Base-by-base conservation (phyloP, 495 filamentous ascomycete genomes). In the Lindgomyces ingoldianus region DNA sequence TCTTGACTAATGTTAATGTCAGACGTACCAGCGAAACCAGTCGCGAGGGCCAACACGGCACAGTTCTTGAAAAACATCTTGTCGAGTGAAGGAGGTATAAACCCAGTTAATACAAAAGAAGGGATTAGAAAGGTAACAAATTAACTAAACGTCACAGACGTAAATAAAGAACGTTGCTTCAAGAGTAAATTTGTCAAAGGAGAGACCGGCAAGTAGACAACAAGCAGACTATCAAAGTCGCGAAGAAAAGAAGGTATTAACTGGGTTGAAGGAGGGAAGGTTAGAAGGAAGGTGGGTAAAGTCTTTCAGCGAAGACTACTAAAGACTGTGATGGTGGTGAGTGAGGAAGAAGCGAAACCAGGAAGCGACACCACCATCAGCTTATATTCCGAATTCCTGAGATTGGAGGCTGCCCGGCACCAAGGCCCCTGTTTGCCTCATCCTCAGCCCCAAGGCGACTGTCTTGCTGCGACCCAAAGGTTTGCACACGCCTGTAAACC, bases 151-250 rank as follows among this genome's bases (percentile, higher is more conserved):
- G 62, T 70, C 67, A 57, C 67, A 70, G 67, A 70, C 68, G 62
- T 49, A 47, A 46, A 57, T n/a, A n/a, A n/a, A n/a, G n/a, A n/a
- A n/a, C n/a, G n/a, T n/a, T n/a, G n/a, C n/a, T n/a, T n/a, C n/a
- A 60, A 25, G 48, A 58, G 36, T 21, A 54, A 52, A 39, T 22
- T 52, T 22, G 4, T 51, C 3, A 29, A 54, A 10, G 30, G 36
- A 21, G 29, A 62, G 33, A 53, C 12, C 14, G 42, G 36, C 12
- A 19, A 69, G 46, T 49, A 36, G 36, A 27, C 3, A 54, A 50
- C 18, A 14, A 22, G 33, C 50, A 49, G 65, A 70, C 67, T 70
- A 63, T 70, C 68, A 70, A 70, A 70, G 68, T 60, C 63, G 59
- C 58, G 21, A 49, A 51, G 36, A 42, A 67, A 57, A 45, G 44